phyloP scores from a whole-genome alignment of 306 rosid genomes.

The Abrus precatorius region DNA sequence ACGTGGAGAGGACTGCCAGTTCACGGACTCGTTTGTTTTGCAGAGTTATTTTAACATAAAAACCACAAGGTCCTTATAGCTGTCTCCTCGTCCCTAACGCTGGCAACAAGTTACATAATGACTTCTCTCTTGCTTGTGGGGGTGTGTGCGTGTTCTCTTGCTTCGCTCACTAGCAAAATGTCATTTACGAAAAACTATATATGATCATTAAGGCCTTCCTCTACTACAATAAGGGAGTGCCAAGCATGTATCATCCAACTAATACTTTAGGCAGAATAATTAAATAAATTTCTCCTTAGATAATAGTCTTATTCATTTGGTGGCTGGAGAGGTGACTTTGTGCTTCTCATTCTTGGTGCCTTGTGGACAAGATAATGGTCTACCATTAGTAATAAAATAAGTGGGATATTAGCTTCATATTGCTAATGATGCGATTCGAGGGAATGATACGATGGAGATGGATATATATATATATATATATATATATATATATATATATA shows the following conservation, averaged over 20 bases:
- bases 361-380: slow-evolving; percentile 63
- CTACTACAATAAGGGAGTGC: slow-evolving; percentile 33
- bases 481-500: background rate
- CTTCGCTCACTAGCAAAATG: slow-evolving; percentile 42
- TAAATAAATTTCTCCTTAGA: too few species aligned
- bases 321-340: slow-evolving; percentile 9
- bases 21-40: slow-evolving; percentile 56
- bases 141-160: slow-evolving; percentile 16
- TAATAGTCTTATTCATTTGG: background rate
- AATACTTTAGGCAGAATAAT: background rate
- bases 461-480: background rate
- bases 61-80: slow-evolving; percentile 52
- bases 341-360: slow-evolving; percentile 46
- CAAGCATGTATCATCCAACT: slow-evolving; percentile 52
- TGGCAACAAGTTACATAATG: slow-evolving; percentile 59
- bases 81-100: slow-evolving; percentile 72
- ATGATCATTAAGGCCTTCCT: slow-evolving; percentile 31
- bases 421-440: slow-evolving; percentile 34
- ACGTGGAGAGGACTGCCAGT: slow-evolving; percentile 75
- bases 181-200: slow-evolving; percentile 17
- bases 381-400: slow-evolving; percentile 53
- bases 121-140: slow-evolving; percentile 34
- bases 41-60: slow-evolving; percentile 40
- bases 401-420: slow-evolving; percentile 40
- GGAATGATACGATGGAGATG: slow-evolving; percentile 60